Conservation (phyloP, 192 early-diverging fungal species). For the Coemansia sp. region DNA sequence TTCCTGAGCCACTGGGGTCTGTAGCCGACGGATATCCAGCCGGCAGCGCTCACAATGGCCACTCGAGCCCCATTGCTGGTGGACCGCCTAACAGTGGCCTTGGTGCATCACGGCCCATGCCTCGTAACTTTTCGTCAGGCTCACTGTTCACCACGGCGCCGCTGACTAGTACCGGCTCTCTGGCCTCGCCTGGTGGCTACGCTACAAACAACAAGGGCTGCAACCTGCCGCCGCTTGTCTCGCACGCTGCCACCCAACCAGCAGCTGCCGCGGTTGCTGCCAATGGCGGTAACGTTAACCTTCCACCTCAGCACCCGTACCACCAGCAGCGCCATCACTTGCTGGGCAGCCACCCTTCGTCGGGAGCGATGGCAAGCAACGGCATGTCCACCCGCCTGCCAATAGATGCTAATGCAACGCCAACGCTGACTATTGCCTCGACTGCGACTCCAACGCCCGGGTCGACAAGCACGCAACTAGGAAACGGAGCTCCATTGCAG, state of each 20-base stretch:
- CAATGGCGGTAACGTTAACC: slow-evolving; percentile 9
- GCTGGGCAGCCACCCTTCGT: slow-evolving; percentile 6
- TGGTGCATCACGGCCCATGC: slow-evolving; percentile 16
- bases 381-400: slow-evolving; percentile 25
- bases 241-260: slow-evolving; percentile 17
- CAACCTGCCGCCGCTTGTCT: slow-evolving; percentile 38
- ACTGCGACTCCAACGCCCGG: slow-evolving; percentile 53
- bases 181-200: slow-evolving; percentile 19
- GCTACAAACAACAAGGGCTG: slow-evolving; percentile 25
- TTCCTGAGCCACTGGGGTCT: slow-evolving; percentile 31
- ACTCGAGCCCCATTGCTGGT: slow-evolving; percentile 16
- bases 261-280: background rate
- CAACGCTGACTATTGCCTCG: slow-evolving; percentile 44
- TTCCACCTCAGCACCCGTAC: slow-evolving; percentile 25
- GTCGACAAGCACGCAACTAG: slow-evolving; percentile 36
- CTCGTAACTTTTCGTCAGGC: slow-evolving; percentile 32
- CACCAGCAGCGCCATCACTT: slow-evolving; percentile 36
- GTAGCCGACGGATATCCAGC: background rate
- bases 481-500: slow-evolving; percentile 24
- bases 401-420: slow-evolving; percentile 41
- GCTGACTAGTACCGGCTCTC: slow-evolving; percentile 9
- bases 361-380: background rate
- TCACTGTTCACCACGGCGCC: slow-evolving; percentile 20
- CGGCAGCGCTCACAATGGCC: slow-evolving; percentile 11
- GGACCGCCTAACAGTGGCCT: slow-evolving; percentile 10